phyloP scores from a whole-genome alignment of 352 stramenopile genomes.

The Globisporangium cederbergense region DNA sequence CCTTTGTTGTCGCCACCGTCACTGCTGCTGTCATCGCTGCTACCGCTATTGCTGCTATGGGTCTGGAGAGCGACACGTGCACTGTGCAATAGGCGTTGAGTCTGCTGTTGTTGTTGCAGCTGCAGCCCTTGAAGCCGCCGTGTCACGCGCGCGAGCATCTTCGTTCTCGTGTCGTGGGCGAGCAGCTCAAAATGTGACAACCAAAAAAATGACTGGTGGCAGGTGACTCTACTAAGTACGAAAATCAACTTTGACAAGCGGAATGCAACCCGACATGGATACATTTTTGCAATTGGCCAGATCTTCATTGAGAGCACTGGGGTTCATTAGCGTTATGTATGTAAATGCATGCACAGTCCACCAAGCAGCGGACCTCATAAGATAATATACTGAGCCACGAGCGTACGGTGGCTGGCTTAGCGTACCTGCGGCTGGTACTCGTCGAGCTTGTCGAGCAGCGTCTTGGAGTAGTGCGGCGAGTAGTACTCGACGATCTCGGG shows the following conservation, averaged over 20 bases:
- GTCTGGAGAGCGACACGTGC: neutral
- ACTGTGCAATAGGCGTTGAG: conserved; percentile 5
- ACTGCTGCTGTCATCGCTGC: neutral
- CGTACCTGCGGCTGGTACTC: conserved; percentile 90
- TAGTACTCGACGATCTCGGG: conserved; percentile 97
- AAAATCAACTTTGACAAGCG: neutral
- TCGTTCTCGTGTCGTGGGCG: neutral
- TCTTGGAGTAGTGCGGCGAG: conserved; percentile 95
- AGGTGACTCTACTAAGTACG: conserved; percentile 4
- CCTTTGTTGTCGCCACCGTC: neutral
- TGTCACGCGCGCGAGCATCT: conserved; percentile 36
- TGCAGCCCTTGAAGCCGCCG: conserved; percentile 25
- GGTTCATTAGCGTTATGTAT: neutral
- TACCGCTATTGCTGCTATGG: neutral
- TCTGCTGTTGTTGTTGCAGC: neutral
- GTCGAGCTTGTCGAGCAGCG: conserved; percentile 94
- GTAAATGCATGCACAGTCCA: neutral
- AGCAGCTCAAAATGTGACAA: conserved; percentile 1
- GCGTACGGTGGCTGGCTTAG: conserved; percentile 23
- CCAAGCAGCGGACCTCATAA: conserved; percentile 1
- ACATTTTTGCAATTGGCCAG: neutral
- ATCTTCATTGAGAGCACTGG: neutral
- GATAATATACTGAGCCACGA: neutral
- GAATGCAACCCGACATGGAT: neutral
- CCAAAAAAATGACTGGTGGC: conserved; percentile 15